Conservation (phyloP, 306 rosid species). For the Gynostemma pentaphyllum region DNA sequence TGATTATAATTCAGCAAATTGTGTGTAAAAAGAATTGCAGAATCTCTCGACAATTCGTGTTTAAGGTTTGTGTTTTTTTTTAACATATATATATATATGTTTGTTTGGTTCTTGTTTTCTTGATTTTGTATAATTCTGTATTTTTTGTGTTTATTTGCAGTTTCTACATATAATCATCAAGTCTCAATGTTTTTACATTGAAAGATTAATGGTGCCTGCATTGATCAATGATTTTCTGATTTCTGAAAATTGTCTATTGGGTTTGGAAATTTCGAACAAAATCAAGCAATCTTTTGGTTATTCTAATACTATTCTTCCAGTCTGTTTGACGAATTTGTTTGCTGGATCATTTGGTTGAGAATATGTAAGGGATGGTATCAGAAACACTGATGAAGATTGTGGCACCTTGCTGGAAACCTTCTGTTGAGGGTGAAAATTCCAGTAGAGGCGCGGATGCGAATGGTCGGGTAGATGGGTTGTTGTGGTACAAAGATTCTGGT, state of each 20-base stretch:
- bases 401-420: constrained; percentile 68
- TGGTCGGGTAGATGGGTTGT: constrained; percentile 64
- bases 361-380: constrained; percentile 81
- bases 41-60: neutral
- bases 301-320: constrained; percentile 23
- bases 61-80: constrained; percentile 10
- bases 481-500: constrained; percentile 82
- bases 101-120: neutral
- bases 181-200: constrained; percentile 33
- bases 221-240: constrained; percentile 45
- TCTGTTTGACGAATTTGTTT: constrained; percentile 32
- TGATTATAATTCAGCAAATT: neutral
- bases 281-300: constrained; percentile 23
- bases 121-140: constrained; percentile 11
- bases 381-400: constrained; percentile 57
- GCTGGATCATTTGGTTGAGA: constrained; percentile 59
- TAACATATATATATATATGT: neutral
- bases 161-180: constrained; percentile 24
- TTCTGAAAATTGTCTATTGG: constrained; percentile 37
- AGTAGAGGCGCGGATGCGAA: constrained; percentile 35
- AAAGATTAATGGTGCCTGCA: constrained; percentile 48
- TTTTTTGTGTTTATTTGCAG: constrained; percentile 33
- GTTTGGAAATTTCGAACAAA: constrained; percentile 30
- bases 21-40: neutral
- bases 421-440: constrained; percentile 40